phyloP scores from a whole-genome alignment of 345 rosid genomes.

The Rhizophora mangle region DNA sequence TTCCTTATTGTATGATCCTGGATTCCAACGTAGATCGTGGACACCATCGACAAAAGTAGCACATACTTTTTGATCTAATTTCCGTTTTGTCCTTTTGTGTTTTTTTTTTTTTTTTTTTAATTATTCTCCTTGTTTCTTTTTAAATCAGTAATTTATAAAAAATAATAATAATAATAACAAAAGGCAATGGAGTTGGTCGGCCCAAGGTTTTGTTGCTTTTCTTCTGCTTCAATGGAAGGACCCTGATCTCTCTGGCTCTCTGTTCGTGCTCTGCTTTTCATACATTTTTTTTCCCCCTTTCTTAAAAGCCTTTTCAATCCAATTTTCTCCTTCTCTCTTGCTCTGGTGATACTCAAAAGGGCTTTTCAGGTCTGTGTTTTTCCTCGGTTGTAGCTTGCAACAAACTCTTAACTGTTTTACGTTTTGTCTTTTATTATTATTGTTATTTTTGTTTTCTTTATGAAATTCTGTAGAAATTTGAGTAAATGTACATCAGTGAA shows the following conservation, averaged over 20 bases:
- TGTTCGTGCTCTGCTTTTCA: conserved; percentile 21
- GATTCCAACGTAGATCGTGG: conserved; percentile 13
- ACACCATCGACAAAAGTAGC: conserved; percentile 1
- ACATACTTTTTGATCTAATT: conserved; percentile 20
- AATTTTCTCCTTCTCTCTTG: conserved; percentile 4
- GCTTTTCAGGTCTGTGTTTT: conserved; percentile 4
- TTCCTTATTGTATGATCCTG: background rate
- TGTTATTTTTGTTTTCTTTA: too few species aligned
- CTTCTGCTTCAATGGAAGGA: conserved; percentile 57
- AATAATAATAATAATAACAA: too few species aligned
- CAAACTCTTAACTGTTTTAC: background rate
- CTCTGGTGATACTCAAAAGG: background rate
- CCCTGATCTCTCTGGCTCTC: conserved; percentile 18
- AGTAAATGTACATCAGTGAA: background rate
- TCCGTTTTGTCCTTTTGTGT: conserved; percentile 24
- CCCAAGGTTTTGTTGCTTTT: conserved; percentile 44
- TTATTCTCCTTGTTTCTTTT: background rate
- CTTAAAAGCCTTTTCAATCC: conserved; percentile 5
- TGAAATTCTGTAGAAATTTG: background rate
- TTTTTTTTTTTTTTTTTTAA: background rate
- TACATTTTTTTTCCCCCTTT: conserved; percentile 19
- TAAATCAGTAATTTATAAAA: background rate
- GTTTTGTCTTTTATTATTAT: background rate
- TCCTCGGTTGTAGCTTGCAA: background rate
- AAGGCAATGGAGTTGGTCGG: conserved; percentile 16